phyloP scores from a whole-genome alignment of 768 basidiomycete species.

The Boletus subcaerulescens region DNA sequence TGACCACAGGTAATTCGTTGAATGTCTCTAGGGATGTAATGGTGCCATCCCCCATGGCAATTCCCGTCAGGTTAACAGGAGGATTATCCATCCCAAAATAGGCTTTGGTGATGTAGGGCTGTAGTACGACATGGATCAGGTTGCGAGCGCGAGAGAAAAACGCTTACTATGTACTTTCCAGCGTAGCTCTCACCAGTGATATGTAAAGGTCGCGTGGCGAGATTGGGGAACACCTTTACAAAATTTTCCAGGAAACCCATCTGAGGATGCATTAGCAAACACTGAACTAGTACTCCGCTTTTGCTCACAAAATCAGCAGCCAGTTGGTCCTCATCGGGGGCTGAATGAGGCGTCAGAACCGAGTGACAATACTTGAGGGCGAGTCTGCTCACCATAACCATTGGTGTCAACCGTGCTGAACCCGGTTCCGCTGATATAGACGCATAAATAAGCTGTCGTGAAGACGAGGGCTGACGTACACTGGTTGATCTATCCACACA shows the following conservation, averaged over 20 bases:
- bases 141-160: conserved; percentile 25
- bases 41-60: conserved; percentile 68
- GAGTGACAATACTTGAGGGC: neutral
- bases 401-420: conserved; percentile 58
- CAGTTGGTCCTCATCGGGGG: conserved; percentile 62
- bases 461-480: conserved; percentile 26
- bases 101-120: conserved; percentile 75
- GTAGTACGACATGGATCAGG: neutral
- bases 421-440: conserved; percentile 49
- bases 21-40: conserved; percentile 49
- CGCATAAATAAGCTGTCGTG: neutral
- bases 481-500: conserved; percentile 74
- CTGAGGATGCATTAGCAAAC: conserved; percentile 31
- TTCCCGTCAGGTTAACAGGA: conserved; percentile 62
- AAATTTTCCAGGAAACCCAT: conserved; percentile 69
- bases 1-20: conserved; percentile 52
- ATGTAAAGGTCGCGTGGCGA: conserved; percentile 61
- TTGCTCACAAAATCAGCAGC: conserved; percentile 43
- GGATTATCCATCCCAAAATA: conserved; percentile 60
- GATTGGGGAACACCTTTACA: conserved; percentile 68
- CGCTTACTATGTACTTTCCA: conserved; percentile 60
- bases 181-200: conserved; percentile 77
- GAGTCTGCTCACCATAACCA: conserved; percentile 47
- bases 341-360: conserved; percentile 26
- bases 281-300: neutral